Percentiles rank a stretch among this genome's conserved stretches.
Evolutionary conservation across 1,284 basidiomycete genomes (phyloP).

Genomic region (Ustilago loliicola): DNA sequence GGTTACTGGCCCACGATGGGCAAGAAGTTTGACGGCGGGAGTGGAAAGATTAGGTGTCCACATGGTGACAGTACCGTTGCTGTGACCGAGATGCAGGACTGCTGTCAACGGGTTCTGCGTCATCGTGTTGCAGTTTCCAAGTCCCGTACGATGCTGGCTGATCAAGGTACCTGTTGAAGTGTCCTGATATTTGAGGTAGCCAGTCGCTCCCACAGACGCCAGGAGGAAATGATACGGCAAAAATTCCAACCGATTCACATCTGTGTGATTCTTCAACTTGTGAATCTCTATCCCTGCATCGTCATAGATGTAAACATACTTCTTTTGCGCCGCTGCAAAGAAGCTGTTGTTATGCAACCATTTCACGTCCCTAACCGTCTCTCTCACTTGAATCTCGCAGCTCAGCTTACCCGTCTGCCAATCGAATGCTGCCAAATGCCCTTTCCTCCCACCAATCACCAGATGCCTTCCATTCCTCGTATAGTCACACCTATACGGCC

Average conservation of each 20-base stretch:
- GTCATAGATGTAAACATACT: conserved; percentile 97
- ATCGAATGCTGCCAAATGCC: conserved; percentile 95
- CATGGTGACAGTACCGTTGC: conserved; percentile 83
- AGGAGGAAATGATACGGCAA: conserved; percentile 96
- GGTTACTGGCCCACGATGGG: conserved; percentile 88
- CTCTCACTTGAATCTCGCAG: conserved; percentile 87
- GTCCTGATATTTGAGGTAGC: conserved; percentile 96
- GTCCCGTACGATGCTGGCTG: conserved; percentile 79
- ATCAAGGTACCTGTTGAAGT: conserved; percentile 91
- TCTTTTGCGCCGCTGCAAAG: conserved; percentile 95
- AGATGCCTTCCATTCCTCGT: conserved; percentile 88
- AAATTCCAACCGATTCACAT: conserved; percentile 91
- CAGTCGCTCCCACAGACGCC: conserved; percentile 84
- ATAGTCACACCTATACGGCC: conserved; percentile 85
- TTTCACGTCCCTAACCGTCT: conserved; percentile 90
- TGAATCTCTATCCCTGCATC: conserved; percentile 91
- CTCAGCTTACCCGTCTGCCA: conserved; percentile 90
- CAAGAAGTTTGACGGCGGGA: conserved; percentile 89
- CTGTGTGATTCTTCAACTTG: conserved; percentile 79
- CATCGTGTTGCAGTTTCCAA: conserved; percentile 86
- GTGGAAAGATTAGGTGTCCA: conserved; percentile 96
- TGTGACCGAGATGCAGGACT: conserved; percentile 91
- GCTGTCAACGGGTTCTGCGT: conserved; percentile 90
- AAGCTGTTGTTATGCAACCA: conserved; percentile 93
- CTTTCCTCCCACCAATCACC: conserved; percentile 75